Conservation (phyloP, 1,284 basidiomycete species). For the Athelia sp. region DNA sequence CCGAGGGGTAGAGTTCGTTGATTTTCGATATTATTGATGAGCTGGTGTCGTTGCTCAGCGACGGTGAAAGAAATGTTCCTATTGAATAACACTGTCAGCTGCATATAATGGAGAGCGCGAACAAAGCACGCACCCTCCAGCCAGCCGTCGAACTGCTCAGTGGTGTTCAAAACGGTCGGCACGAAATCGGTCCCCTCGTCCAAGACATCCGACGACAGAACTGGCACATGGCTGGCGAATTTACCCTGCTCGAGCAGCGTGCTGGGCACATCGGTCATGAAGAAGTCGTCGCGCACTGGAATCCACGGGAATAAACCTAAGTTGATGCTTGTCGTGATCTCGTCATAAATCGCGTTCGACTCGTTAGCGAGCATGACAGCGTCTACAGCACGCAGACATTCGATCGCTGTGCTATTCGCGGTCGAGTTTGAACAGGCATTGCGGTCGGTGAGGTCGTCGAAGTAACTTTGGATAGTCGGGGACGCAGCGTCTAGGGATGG, state of each 20-base stretch:
- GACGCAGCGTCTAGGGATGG: conserved; percentile 25
- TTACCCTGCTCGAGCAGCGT: too few relatives aligned
- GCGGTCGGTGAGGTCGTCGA: conserved; percentile 38
- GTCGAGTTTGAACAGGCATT: conserved; percentile 34
- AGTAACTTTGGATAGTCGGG: conserved; percentile 33
- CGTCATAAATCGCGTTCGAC: not conserved
- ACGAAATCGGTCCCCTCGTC: too few relatives aligned
- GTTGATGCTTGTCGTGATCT: too few relatives aligned
- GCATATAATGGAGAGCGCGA: conserved; percentile 30
- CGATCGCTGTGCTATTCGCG: conserved; percentile 32
- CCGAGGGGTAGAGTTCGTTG: too few relatives aligned
- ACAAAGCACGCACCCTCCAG: not conserved
- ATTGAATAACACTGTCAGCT: conserved; percentile 24
- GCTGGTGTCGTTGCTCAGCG: conserved; percentile 15
- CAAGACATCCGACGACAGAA: too few relatives aligned
- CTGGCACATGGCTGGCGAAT: too few relatives aligned
- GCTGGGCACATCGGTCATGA: too few relatives aligned
- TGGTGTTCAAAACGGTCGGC: too few relatives aligned
- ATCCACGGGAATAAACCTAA: too few relatives aligned
- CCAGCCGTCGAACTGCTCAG: too few relatives aligned
- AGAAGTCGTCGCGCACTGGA: too few relatives aligned
- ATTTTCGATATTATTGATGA: conserved; percentile 25
- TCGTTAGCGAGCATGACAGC: not conserved
- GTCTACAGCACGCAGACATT: conserved; percentile 40
- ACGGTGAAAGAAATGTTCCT: conserved; percentile 26